Evolutionary conservation across 2,329 filamentous ascomycete genomes (phyloP).

Genomic region (Cladorrhinum sp.): DNA sequence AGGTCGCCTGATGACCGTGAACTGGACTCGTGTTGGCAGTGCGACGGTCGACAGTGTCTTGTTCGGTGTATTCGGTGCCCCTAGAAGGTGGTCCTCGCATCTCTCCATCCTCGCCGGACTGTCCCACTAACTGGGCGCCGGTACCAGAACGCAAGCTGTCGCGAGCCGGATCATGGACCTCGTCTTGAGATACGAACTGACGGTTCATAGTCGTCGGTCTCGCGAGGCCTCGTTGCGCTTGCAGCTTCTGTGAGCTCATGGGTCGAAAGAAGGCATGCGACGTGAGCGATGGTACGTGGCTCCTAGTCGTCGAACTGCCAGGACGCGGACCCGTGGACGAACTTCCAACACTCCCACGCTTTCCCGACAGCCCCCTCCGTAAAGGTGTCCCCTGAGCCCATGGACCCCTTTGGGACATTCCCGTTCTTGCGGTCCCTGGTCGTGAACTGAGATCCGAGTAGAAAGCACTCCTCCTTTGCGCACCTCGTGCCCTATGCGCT

Average conservation of each 20-base stretch:
- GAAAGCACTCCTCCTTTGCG: slow-evolving; percentile 39
- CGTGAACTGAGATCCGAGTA: slow-evolving; percentile 47
- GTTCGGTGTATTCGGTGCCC: slow-evolving; percentile 77
- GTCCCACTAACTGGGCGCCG: slow-evolving; percentile 33
- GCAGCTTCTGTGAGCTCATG: slow-evolving; percentile 93
- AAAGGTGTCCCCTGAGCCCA: slow-evolving; percentile 57
- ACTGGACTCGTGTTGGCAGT: slow-evolving; percentile 75
- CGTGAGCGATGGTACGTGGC: slow-evolving; percentile 84
- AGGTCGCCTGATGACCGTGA: slow-evolving; percentile 51
- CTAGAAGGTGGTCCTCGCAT: slow-evolving; percentile 65
- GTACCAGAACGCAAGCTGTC: slow-evolving; percentile 58
- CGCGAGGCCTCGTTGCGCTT: slow-evolving; percentile 73
- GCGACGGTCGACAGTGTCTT: slow-evolving; percentile 65
- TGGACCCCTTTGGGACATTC: slow-evolving; percentile 48
- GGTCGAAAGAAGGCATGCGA: slow-evolving; percentile 92
- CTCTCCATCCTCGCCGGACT: slow-evolving; percentile 39
- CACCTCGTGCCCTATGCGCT: slow-evolving; percentile 32
- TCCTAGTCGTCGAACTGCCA: slow-evolving; percentile 69
- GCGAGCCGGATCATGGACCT: slow-evolving; percentile 43
- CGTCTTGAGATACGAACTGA: slow-evolving; percentile 31
- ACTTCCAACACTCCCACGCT: slow-evolving; percentile 43
- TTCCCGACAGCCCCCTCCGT: slow-evolving; percentile 49
- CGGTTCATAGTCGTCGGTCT: slow-evolving; percentile 44
- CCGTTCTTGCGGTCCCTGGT: slow-evolving; percentile 54
- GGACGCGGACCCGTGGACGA: slow-evolving; percentile 51